These are phyloP conservation scores for Mycena filopes DNA, from an alignment of 768 basidiomycete genomes.

Conservation along the genomic window DNA sequence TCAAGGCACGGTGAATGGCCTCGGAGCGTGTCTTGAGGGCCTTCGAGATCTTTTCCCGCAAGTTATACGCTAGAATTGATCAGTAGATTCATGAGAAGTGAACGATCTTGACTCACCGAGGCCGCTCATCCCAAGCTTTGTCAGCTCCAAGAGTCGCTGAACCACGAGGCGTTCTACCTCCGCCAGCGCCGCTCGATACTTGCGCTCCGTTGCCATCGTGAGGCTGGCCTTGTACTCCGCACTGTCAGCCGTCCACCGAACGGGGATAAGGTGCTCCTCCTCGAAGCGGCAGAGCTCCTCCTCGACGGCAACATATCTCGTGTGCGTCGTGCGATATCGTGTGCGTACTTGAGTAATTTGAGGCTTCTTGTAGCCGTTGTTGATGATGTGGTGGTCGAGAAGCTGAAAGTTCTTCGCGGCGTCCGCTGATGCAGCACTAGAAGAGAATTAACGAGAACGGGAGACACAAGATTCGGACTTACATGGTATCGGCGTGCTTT, in stretches of 20 bases:
- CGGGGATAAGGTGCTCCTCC: not conserved
- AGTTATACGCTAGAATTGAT: slow-evolving; percentile 4
- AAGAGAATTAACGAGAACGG: not conserved
- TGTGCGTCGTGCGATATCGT: not conserved
- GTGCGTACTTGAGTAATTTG: not conserved
- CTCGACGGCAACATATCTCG: not conserved
- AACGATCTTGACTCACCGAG: not conserved
- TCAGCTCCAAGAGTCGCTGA: slow-evolving; percentile 12
- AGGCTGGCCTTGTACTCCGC: not conserved
- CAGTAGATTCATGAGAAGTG: not conserved
- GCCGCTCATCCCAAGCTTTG: slow-evolving; percentile 22
- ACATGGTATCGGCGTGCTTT: not conserved
- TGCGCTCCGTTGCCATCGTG: not conserved
- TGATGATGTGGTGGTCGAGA: not conserved
- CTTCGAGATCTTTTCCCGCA: not conserved
- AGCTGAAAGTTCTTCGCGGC: not conserved
- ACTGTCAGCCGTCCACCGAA: not conserved
- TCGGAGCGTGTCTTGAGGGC: not conserved
- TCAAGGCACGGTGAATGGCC: not conserved
- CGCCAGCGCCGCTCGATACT: not conserved
- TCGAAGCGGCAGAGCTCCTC: not conserved
- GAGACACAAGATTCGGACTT: not conserved
- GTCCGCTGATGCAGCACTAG: not conserved
- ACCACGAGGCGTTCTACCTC: slow-evolving; percentile 14
- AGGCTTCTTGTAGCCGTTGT: not conserved